Evolutionary conservation across 192 early-diverging fungal genomes (phyloP), one percentile per base, ranked within the genome.

Genomic region (Linnemannia zychae): DNA sequence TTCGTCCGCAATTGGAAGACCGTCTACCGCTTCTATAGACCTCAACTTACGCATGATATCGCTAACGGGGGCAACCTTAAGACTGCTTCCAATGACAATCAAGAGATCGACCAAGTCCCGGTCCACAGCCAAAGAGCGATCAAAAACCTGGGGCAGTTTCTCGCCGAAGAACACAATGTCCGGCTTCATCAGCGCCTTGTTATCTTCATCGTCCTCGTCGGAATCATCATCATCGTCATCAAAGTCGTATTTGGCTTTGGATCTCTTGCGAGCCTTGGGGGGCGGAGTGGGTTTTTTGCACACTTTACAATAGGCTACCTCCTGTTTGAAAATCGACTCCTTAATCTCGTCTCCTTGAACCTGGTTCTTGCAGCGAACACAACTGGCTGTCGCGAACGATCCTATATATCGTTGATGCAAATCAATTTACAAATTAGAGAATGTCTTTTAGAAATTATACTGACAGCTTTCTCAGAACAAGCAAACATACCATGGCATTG

Each of bases 151-250:
- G 0, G 98, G 95, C 12, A 99, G 89, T 78, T 96, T 95, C 77
- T 99, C 99, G 50, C 98, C 97, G 90, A 99, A 99, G 82, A 99
- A 99, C 24, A 96, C 95, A 77, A 99, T 99, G 71, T 97, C 97
- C 0, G 98, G 98, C 77, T 99, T 99, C 92, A 99, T 96, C 49
- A 96, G 91, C 0, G 92, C 90, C 31, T 72, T 67, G 65, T 80
- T 81, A 13, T 63, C 37, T 20, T 71, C 75, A 3, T 81, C 50
- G 20, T 90, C 88, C 48, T 91, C 88, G 31, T 94, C 92, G 46
- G 84, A 91, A 28, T 93, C 89, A 48, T 76, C 22, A 28, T 83
- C 81, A 4, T 78, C 81, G 20, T 83, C 81, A 7, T 60, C 50
- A 33, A 77, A 84, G 46, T 74, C 47, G 15, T 71, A 84, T 37